A percentile compares a stretch with the other conserved stretches of the same genome.
Evolutionary conservation across 2,329 filamentous ascomycete genomes (phyloP).

Genomic region (Epichloe typhina): DNA sequence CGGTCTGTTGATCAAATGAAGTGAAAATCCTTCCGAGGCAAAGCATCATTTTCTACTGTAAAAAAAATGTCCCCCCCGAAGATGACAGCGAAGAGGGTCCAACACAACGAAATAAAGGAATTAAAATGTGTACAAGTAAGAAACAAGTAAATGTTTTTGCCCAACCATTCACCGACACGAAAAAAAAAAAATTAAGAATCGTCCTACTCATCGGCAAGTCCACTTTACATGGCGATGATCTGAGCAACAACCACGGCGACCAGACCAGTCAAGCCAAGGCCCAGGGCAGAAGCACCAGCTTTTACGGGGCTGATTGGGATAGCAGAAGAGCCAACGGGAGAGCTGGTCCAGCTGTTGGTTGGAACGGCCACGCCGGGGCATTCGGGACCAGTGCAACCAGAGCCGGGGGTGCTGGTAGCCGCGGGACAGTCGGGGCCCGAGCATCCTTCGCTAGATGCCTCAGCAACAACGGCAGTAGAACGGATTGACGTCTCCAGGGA

Average conservation of each 20-base stretch:
- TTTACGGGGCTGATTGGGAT: slow-evolving; percentile 26
- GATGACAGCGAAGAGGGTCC: not conserved
- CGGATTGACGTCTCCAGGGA: slow-evolving; percentile 9
- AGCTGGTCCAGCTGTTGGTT: slow-evolving; percentile 7
- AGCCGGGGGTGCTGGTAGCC: not conserved
- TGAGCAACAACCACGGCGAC: slow-evolving; percentile 15
- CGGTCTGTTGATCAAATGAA: no score
- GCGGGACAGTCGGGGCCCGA: slow-evolving; percentile 12
- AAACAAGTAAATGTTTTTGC: not conserved
- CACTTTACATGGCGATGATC: slow-evolving; percentile 15
- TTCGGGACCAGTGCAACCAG: no score
- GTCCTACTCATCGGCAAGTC: not conserved
- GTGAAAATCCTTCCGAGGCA: no score
- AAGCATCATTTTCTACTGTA: no score
- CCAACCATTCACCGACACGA: not conserved
- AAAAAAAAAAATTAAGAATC: not conserved
- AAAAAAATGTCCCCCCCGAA: not conserved
- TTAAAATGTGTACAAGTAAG: not conserved
- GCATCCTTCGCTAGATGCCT: slow-evolving; percentile 15
- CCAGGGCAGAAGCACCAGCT: slow-evolving; percentile 29
- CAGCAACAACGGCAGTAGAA: slow-evolving; percentile 8
- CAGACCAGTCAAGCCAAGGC: slow-evolving; percentile 14
- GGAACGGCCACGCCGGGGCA: slow-evolving; percentile 6
- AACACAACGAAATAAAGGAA: not conserved
- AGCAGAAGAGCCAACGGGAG: slow-evolving; percentile 5